Base-by-base conservation (phyloP, 2,329 filamentous ascomycete genomes). In the Cadophora sp. region DNA sequence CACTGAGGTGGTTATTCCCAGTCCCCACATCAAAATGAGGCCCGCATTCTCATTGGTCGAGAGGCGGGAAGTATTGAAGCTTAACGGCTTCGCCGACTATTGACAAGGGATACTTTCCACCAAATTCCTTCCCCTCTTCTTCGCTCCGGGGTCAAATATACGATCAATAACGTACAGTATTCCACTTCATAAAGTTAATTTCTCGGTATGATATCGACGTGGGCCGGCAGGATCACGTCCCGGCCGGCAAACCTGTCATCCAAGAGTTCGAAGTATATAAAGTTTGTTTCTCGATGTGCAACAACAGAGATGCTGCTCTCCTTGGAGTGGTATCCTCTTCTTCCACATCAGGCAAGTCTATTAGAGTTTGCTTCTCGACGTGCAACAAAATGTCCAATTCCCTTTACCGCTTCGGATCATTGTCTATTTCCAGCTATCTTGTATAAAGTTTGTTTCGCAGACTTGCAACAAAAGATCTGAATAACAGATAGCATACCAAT, bases 231-330 rank as follows among this genome's bases (percentile, higher is more conserved):
- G 27, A 4, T 56, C 51, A 13, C 13, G 39, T 22, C 18, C 51
- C 30, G 30, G 51, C 30, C 30, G 51, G 33, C 51, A 36, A 36
- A 20, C 30, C 8, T 36, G 14, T 11, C 50, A 20, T 56, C 3
- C 18, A 8, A 22, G 3, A 39, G 3, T 30, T 30, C 14, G 18
- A 39, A 36, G n/a, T 14, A 56, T 55, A 55, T 13, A 33, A 55
- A 55, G 51, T 55, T 55, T 36, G 2, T 20, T 61, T n/a, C n/a
- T n/a, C n/a, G n/a, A 36, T 16, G 18, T 50, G 43, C 27, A 50
- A 61, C 43, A 48, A 9, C n/a, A n/a, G n/a, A n/a, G n/a, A n/a
- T n/a, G n/a, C n/a, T n/a, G n/a, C n/a, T n/a, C n/a, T n/a, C n/a
- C n/a, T n/a, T n/a, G n/a, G n/a, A n/a, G n/a, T n/a, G n/a, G n/a